phyloP scores from a whole-genome alignment of 768 basidiomycete species.

The Lenzites betulinus region DNA sequence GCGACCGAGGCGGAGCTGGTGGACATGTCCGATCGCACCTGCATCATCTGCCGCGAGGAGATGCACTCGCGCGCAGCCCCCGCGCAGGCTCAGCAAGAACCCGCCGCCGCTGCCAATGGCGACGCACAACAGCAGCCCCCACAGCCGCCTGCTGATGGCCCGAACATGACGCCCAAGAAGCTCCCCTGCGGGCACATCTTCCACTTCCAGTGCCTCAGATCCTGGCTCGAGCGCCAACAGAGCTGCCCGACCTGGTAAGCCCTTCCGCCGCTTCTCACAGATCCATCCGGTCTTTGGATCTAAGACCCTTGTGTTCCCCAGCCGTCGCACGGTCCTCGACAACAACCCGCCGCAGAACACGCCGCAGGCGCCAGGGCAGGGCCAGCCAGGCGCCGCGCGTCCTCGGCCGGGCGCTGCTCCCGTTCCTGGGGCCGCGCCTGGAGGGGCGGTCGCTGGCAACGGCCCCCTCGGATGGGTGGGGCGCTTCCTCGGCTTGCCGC shows the following conservation, averaged over 20 bases:
- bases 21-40: slow-evolving; percentile 84
- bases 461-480: slow-evolving; percentile 47
- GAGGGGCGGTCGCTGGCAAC: slow-evolving; percentile 31
- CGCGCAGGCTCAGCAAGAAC: slow-evolving; percentile 15
- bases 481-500: slow-evolving; percentile 58
- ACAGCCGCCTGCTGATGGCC: slow-evolving; percentile 53
- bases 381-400: slow-evolving; percentile 17
- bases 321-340: slow-evolving; percentile 79
- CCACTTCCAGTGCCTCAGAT: slow-evolving; percentile 95
- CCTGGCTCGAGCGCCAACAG: slow-evolving; percentile 98
- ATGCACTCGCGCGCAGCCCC: slow-evolving; percentile 54
- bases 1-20: slow-evolving; percentile 85
- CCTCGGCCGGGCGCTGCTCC: slow-evolving; percentile 31
- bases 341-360: slow-evolving; percentile 28
- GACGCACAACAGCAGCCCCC: slow-evolving; percentile 25
- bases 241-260: slow-evolving; percentile 97
- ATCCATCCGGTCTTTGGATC: neutral
- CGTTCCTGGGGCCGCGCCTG: slow-evolving; percentile 28
- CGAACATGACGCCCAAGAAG: slow-evolving; percentile 96
- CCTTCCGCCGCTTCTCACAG: neutral
- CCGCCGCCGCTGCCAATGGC: slow-evolving; percentile 20
- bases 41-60: slow-evolving; percentile 98
- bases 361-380: slow-evolving; percentile 21
- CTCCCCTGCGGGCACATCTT: slow-evolving; percentile 97
- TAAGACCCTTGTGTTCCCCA: slow-evolving; percentile 29